These are phyloP conservation scores for Desmodesmus armatus DNA, from an alignment of 139 green algal genomes.

Conservation along the genomic window DNA sequence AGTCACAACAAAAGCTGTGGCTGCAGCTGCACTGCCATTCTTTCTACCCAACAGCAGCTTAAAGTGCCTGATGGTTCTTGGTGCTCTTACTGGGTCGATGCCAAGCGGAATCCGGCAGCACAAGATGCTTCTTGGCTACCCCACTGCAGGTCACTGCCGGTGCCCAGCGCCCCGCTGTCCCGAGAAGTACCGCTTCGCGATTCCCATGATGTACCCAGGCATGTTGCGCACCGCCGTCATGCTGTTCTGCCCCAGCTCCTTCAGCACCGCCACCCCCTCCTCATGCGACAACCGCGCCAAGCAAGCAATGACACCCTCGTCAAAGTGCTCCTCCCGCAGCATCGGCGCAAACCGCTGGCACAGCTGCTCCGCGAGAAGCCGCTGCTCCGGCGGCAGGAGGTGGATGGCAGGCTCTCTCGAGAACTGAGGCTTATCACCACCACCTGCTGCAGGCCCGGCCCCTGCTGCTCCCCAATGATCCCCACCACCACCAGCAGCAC, in stretches of 20 bases:
- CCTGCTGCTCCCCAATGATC: not conserved
- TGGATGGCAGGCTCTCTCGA: slow-evolving; percentile 10
- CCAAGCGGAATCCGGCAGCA: too few relatives aligned
- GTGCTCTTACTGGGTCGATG: too few relatives aligned
- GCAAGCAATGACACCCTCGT: slow-evolving; percentile 26
- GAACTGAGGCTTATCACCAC: not conserved
- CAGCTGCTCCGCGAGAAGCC: slow-evolving; percentile 4
- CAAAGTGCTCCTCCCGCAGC: slow-evolving; percentile 31
- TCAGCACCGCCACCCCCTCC: slow-evolving; percentile 35
- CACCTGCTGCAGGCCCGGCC: not conserved
- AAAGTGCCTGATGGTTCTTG: too few relatives aligned
- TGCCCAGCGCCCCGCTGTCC: too few relatives aligned
- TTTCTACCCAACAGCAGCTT: too few relatives aligned
- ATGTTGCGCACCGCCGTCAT: slow-evolving; percentile 49
- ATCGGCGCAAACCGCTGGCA: slow-evolving; percentile 2
- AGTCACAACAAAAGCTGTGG: too few relatives aligned
- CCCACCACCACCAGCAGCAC: not conserved
- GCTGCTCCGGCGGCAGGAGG: slow-evolving; percentile 9
- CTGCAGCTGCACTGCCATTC: too few relatives aligned
- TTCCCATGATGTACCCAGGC: slow-evolving; percentile 57
- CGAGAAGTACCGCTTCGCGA: slow-evolving; percentile 50
- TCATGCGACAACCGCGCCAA: not conserved
- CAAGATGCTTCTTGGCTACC: too few relatives aligned
- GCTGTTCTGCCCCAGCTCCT: slow-evolving; percentile 48
- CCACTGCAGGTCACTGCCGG: too few relatives aligned